Evolutionary conservation across 306 rosid species (phyloP), one percentile per base, ranked within the genome.

Genomic region (Castanea crenata): DNA sequence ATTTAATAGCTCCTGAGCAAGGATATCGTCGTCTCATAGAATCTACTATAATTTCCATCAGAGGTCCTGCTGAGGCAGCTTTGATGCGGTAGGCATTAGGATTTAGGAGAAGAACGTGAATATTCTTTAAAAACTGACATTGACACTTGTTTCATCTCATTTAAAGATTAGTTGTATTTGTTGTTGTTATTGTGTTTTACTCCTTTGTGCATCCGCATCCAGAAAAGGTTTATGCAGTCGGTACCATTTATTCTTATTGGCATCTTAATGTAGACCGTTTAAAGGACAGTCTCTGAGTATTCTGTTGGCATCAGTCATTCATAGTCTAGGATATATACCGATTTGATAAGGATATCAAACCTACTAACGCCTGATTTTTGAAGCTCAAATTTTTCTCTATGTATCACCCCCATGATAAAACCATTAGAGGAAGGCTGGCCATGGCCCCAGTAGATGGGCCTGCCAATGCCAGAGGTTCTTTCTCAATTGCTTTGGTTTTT

Each of bases 61-160:
- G 96, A 88, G 98, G 97, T 71, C 98, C 98, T 29, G 94, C 97
- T 56, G 98, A 94, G 91, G 93, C 98, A 80, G 87, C 94, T 76
- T 94, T 83, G 98, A 94, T 86, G 96, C 94, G 83, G 98, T 94
- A 88, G 64, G 78, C 55, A 61, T 76, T 57, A 73, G 73, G 57
- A 58, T 34, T 71, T 69, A 41, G 51, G 57, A 75, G 78, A 71
- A 77, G 19, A 13, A 54, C 67, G 61, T 79, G 65, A 31, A 49
- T 34, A 27, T 64, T 25, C 27, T 59, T 44, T 19, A 55, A 74
- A 68, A 73, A 55, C 15, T 15, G 6, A 56, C 73, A 31, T 68
- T 34, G 0, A 21, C 38, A 27, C 59, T 16, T 10, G 51, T 74
- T 38, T 34, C 71, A 27, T 71, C 55, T 16, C 49, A 75, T 27